These are phyloP conservation scores for Annulohypoxylon moriforme DNA, from an alignment of 495 filamentous ascomycete species.

Conservation along the genomic window DNA sequence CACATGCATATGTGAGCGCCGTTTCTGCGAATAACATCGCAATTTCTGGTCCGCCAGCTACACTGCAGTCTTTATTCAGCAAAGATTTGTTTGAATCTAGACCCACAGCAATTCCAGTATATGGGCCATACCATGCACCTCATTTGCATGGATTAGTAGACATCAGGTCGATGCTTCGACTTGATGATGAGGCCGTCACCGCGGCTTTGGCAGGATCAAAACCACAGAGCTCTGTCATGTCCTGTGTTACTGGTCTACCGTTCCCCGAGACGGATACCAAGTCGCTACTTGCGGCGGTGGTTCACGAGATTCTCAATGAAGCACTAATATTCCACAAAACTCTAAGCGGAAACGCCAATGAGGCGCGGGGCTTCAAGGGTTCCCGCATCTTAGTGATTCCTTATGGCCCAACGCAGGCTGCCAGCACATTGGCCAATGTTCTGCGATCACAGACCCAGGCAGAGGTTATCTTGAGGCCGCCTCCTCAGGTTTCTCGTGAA, in stretches of 20 bases:
- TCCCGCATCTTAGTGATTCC: conserved; percentile 64
- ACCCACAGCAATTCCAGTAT: conserved; percentile 73
- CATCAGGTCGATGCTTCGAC: conserved; percentile 67
- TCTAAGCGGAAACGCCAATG: conserved; percentile 63
- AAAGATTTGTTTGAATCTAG: conserved; percentile 65
- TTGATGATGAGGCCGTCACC: conserved; percentile 52
- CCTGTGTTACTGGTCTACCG: conserved; percentile 63
- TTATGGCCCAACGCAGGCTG: conserved; percentile 62
- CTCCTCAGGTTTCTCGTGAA: conserved; percentile 50
- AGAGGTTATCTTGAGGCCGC: conserved; percentile 54
- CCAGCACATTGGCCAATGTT: conserved; percentile 55
- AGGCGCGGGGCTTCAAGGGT: conserved; percentile 52
- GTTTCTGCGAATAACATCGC: conserved; percentile 75
- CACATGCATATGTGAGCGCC: conserved; percentile 78
- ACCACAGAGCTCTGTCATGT: conserved; percentile 68
- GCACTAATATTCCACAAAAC: conserved; percentile 69
- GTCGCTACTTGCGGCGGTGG: conserved; percentile 61
- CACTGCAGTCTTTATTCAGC: conserved; percentile 68
- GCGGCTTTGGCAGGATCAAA: conserved; percentile 58
- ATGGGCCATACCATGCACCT: conserved; percentile 83
- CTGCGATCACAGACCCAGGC: conserved; percentile 54
- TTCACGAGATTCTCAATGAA: conserved; percentile 69
- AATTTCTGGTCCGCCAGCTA: conserved; percentile 80
- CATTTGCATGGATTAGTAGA: conserved; percentile 74
- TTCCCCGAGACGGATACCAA: conserved; percentile 60